A percentile compares a stretch with the other conserved stretches of the same genome.
phyloP scores from a whole-genome alignment of 345 rosid species.

The Corchorus olitorius region DNA sequence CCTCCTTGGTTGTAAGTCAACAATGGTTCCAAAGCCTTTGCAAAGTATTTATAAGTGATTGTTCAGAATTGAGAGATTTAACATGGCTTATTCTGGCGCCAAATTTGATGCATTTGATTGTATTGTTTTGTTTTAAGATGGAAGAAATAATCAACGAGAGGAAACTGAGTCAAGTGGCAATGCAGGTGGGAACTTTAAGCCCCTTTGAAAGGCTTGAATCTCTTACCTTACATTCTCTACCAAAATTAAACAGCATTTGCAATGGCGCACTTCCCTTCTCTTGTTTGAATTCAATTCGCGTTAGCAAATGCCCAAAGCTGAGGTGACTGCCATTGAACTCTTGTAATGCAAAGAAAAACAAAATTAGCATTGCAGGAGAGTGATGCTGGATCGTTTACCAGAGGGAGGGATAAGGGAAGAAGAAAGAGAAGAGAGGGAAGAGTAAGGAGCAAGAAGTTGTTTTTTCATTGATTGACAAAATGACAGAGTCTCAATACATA shows the following conservation, averaged over 20 bases:
- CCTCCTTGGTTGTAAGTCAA: neutral
- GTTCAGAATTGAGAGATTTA: constrained; percentile 15
- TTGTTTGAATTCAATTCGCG: neutral
- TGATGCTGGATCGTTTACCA: too few species aligned
- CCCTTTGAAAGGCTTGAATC: constrained; percentile 25
- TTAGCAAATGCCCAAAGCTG: constrained; percentile 16
- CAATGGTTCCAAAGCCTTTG: neutral
- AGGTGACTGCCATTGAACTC: constrained; percentile 31
- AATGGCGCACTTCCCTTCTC: constrained; percentile 20
- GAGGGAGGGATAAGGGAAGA: too few species aligned
- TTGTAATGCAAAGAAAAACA: constrained; percentile 5
- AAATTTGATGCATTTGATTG: constrained; percentile 8
- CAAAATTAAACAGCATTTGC: constrained; percentile 25
- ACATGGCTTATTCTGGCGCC: constrained; percentile 31
- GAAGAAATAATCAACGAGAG: constrained; percentile 18
- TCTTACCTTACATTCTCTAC: neutral
- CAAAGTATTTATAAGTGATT: fast-evolving
- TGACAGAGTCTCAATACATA: too few species aligned
- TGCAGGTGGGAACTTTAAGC: neutral
- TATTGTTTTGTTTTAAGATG: constrained; percentile 1
- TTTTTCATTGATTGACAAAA: too few species aligned
- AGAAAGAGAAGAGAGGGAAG: too few species aligned
- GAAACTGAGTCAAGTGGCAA: neutral
- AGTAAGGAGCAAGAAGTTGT: too few species aligned
- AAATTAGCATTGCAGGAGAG: constrained; percentile 16